Base-by-base conservation (phyloP, 2,329 filamentous ascomycete genomes). In the Colletotrichum spinosum region DNA sequence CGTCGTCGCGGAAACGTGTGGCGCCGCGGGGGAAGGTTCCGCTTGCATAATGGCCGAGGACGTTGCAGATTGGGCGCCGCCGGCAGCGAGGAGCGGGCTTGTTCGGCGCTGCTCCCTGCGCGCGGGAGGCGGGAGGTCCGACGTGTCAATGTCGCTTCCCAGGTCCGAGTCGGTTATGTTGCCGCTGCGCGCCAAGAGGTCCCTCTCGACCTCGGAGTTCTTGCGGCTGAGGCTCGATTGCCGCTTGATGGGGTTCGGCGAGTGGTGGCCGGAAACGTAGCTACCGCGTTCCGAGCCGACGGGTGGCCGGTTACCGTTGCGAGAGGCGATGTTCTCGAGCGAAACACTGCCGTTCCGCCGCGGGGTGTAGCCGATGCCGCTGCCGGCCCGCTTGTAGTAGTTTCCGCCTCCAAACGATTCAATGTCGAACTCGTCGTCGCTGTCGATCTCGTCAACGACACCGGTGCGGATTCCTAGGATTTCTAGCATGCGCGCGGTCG, bases 371-470 rank as follows among this genome's bases (percentile, higher is more conserved):
- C 94, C 94, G 60, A 97, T 88, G 12, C 86, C 93, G 33, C 85
- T 87, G 55, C 92, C 92, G 41, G 90, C 88, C 69, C 93, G 91
- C 75, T 97, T 96, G 71, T 91, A 90, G 72, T 94, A 97, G 8
- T 91, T 89, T 25, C 25, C 25, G 10, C 90, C 90, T 33, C 86
- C 87, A 55, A 92, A 88, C 11, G 84, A 81, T 76, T 97, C 96
- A 67, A 97, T 99, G 75, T 99, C 96, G 72, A 99, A 99, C 77
- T 99, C 96, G 74, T 99, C 96, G 74, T 99, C 96, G 49, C 93
- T 97, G 75, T 99, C 96, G 49, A 97, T 92, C 76, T 99, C 96
- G 72, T 99, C 96, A 0, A 97, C 92, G 0, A 99, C 95, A 1
- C 96, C 96, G 0, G 95, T 99, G 61, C 93, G 89, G 67, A 99